Conservation (phyloP, 306 rosid species). For the Prunus fruticosa region DNA sequence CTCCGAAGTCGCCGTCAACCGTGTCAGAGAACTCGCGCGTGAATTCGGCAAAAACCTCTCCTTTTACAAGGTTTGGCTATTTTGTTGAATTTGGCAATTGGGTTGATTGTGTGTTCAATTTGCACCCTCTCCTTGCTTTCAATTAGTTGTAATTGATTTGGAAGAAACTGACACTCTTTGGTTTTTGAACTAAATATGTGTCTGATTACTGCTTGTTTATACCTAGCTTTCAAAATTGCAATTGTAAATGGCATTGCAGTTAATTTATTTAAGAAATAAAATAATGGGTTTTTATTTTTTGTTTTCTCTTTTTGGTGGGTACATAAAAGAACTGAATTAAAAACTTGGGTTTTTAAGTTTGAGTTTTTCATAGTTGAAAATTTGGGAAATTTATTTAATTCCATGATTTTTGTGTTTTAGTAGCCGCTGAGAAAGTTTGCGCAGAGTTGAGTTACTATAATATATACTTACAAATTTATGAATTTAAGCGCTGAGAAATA, state of each 20-base stretch:
- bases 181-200: neutral
- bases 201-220: neutral
- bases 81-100: neutral
- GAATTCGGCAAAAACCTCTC: slow-evolving; percentile 69
- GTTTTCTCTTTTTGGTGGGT: too few relatives aligned
- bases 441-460: neutral
- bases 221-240: neutral
- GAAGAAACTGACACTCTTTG: neutral
- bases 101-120: neutral
- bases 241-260: neutral
- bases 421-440: neutral
- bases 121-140: neutral
- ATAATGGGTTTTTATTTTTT: neutral
- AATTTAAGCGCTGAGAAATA: neutral
- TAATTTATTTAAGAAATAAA: neutral
- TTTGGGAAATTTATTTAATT: neutral
- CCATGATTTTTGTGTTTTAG: neutral
- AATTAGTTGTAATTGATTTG: neutral
- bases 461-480: neutral
- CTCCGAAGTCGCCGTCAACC: slow-evolving; percentile 47
- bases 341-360: neutral
- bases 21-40: slow-evolving; percentile 78
- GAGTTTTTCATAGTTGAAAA: neutral
- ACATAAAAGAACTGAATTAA: neutral
- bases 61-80: slow-evolving; percentile 66